A percentile compares a stretch with the other conserved stretches of the same genome.
Evolutionary conservation across 257 asterid genomes (phyloP).

Genomic region (Nemophila menziesii): DNA sequence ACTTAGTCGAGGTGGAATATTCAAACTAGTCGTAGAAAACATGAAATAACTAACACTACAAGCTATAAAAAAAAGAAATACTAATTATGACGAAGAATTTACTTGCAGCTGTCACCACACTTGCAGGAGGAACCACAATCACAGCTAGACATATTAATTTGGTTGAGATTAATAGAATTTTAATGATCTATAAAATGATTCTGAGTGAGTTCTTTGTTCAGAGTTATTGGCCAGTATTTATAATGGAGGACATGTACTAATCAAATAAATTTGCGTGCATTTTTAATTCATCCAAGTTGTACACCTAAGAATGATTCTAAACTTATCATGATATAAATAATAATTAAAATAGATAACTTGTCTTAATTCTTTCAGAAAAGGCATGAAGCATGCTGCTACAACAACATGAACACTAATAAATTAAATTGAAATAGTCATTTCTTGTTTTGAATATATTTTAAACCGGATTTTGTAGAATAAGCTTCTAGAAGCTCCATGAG

Average conservation of each 20-base stretch:
- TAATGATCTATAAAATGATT: not conserved
- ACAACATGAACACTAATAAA: not conserved
- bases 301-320: not conserved
- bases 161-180: not conserved
- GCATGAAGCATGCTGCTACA: slow-evolving; percentile 4
- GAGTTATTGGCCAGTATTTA: slow-evolving; percentile 1
- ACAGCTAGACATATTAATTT: slow-evolving; percentile 9
- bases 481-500: too few species aligned
- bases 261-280: too few species aligned
- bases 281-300: too few species aligned
- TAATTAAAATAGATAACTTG: not conserved
- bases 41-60: too few species aligned
- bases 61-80: too few species aligned
- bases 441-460: too few species aligned
- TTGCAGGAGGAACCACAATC: slow-evolving; percentile 10
- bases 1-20: too few species aligned
- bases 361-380: not conserved
- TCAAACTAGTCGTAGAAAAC: too few species aligned
- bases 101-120: slow-evolving; percentile 4
- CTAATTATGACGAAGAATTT: not conserved
- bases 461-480: too few species aligned
- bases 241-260: not conserved
- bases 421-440: too few species aligned
- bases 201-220: not conserved
- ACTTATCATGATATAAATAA: not conserved